A percentile compares a stretch with the other conserved stretches of the same genome.
phyloP scores from a whole-genome alignment of 352 stramenopile genomes.

The Globisporangium solare region DNA sequence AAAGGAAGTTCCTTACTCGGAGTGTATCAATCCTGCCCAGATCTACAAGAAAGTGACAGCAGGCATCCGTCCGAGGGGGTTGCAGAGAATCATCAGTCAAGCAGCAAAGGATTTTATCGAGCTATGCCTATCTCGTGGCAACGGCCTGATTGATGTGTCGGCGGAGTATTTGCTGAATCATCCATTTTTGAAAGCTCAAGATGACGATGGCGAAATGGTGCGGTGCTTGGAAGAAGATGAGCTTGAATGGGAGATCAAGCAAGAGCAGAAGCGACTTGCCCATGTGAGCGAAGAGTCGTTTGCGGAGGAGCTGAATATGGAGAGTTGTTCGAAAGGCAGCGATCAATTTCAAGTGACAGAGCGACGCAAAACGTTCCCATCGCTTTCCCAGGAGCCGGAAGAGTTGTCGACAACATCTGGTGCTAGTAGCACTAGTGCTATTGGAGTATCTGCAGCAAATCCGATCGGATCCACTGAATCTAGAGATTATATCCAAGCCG shows the following conservation, averaged over 20 bases:
- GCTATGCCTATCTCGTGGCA: slow-evolving; percentile 74
- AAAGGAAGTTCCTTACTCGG: slow-evolving; percentile 97
- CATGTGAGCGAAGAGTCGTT: slow-evolving; percentile 62
- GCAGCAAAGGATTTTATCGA: slow-evolving; percentile 80
- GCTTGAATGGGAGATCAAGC: slow-evolving; percentile 44
- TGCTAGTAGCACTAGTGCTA: slow-evolving; percentile 9
- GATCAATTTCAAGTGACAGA: slow-evolving; percentile 24
- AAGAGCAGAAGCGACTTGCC: slow-evolving; percentile 41
- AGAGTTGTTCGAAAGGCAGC: slow-evolving; percentile 52
- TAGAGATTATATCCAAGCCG: slow-evolving; percentile 18
- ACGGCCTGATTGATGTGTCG: slow-evolving; percentile 77
- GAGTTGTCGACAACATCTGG: slow-evolving; percentile 37
- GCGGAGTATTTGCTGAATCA: slow-evolving; percentile 73
- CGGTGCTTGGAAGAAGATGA: slow-evolving; percentile 68
- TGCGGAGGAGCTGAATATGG: slow-evolving; percentile 69
- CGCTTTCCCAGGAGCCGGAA: slow-evolving; percentile 51
- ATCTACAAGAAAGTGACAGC: slow-evolving; percentile 92
- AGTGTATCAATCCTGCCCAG: slow-evolving; percentile 90
- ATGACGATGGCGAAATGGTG: slow-evolving; percentile 79
- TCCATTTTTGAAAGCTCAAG: slow-evolving; percentile 70
- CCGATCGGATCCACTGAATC: slow-evolving; percentile 8
- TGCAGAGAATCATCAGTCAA: slow-evolving; percentile 73
- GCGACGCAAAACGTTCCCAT: slow-evolving; percentile 45
- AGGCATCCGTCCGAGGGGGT: slow-evolving; percentile 64
- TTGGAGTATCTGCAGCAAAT: slow-evolving; percentile 12